Percentiles rank a stretch among this genome's conserved stretches.
These are phyloP conservation scores for Silene latifolia DNA, from an alignment of 148 eudicot genomes.

Conservation along the genomic window DNA sequence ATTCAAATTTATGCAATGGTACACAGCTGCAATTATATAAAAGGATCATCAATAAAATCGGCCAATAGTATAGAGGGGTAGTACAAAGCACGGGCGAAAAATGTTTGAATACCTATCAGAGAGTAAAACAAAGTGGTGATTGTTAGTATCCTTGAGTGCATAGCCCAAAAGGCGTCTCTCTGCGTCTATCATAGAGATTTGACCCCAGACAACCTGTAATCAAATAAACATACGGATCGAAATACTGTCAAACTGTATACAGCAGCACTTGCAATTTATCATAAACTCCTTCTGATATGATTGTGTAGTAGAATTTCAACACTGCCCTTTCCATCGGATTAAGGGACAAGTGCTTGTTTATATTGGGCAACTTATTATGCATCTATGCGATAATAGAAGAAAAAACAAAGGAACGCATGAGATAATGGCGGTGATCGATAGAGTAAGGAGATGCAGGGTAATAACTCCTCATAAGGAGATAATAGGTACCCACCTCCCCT, in stretches of 20 bases:
- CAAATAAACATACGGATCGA: slow-evolving; percentile 7
- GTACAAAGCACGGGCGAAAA: not conserved
- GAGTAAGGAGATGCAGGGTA: too few relatives aligned
- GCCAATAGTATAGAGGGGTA: not conserved
- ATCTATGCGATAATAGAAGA: too few relatives aligned
- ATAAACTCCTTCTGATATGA: too few relatives aligned
- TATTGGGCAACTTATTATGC: too few relatives aligned
- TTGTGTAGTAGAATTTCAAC: too few relatives aligned
- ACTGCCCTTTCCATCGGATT: too few relatives aligned
- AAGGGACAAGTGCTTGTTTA: too few relatives aligned
- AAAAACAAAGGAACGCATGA: too few relatives aligned
- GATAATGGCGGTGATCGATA: too few relatives aligned
- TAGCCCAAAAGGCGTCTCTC: slow-evolving; percentile 84
- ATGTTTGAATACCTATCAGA: slow-evolving; percentile 69
- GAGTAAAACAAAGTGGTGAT: slow-evolving; percentile 92
- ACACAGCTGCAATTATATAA: slow-evolving; percentile 67
- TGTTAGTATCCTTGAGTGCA: slow-evolving; percentile 81
- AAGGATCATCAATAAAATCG: slow-evolving; percentile 14
- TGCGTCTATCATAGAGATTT: slow-evolving; percentile 96
- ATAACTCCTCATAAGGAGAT: too few relatives aligned
- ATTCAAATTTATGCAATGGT: slow-evolving; percentile 82
- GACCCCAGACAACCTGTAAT: slow-evolving; percentile 91
- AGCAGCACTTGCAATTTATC: too few relatives aligned
- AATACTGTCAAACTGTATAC: not conserved
- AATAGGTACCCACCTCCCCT: too few relatives aligned